Evolutionary conservation across 2,329 filamentous ascomycete genomes (phyloP).

Genomic region (Fusarium sp.): DNA sequence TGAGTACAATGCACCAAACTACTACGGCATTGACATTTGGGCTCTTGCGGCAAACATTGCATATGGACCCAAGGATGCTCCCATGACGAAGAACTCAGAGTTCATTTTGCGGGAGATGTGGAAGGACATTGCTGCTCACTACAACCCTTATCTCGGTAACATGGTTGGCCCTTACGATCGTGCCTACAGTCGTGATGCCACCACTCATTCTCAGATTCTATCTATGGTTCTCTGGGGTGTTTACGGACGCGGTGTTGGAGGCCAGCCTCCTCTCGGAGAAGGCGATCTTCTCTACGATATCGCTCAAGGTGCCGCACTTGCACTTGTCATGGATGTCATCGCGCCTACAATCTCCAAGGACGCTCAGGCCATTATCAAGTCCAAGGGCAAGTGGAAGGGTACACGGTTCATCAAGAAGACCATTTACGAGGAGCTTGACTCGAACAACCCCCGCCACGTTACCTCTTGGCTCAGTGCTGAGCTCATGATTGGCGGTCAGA

Average conservation of each 20-base stretch:
- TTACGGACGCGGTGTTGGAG: constrained; percentile 4
- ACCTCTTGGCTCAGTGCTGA: constrained; percentile 57
- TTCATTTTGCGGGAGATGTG: constrained; percentile 34
- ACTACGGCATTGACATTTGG: constrained; percentile 19
- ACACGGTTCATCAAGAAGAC: constrained; percentile 52
- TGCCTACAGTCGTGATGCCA: constrained; percentile 42
- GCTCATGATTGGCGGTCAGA: constrained; percentile 57
- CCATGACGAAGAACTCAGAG: constrained; percentile 16
- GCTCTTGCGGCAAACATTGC: constrained; percentile 17
- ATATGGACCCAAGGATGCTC: constrained; percentile 11
- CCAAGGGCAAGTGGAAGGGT: constrained; percentile 50
- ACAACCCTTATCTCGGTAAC: constrained; percentile 39
- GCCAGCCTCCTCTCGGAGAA: constrained; percentile 12
- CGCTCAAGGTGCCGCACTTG: constrained; percentile 2
- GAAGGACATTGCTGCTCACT: constrained; percentile 38
- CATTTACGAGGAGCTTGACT: constrained; percentile 51
- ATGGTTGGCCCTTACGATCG: constrained; percentile 41
- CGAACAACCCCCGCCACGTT: constrained; percentile 46
- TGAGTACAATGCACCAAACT: constrained; percentile 17
- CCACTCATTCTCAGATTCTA: constrained; percentile 16
- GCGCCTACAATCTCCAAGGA: constrained; percentile 52
- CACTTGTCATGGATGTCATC: constrained; percentile 49
- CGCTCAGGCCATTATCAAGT: constrained; percentile 45
- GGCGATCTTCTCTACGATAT: constrained; percentile 10
- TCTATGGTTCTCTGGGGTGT: constrained; percentile 21